Evolutionary conservation across 2,329 filamentous ascomycete species (phyloP).

Genomic region (Pyrenophora graminea): DNA sequence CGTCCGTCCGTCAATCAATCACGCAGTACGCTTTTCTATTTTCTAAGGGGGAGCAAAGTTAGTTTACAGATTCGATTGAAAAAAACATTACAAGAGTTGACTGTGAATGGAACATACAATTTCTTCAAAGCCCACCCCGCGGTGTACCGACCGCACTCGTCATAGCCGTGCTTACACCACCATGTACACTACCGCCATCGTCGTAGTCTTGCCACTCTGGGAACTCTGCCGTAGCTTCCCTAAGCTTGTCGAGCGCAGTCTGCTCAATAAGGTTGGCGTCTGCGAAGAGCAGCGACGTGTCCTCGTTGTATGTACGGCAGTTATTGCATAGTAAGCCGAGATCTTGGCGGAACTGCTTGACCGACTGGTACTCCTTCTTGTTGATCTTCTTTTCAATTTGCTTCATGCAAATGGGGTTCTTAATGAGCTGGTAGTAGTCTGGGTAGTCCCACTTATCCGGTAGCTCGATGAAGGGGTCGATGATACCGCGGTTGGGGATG

Average conservation of each 20-base stretch:
- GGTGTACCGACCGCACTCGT: conserved; percentile 42
- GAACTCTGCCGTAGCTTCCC: conserved; percentile 58
- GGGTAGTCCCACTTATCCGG: conserved; percentile 88
- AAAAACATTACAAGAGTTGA: too few relatives aligned
- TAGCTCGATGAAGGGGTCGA: conserved; percentile 90
- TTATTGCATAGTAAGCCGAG: conserved; percentile 85
- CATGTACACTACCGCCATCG: conserved; percentile 54
- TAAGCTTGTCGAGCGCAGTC: conserved; percentile 58
- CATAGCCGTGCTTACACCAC: conserved; percentile 48
- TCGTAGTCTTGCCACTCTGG: conserved; percentile 64
- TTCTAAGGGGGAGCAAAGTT: neutral
- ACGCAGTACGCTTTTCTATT: neutral
- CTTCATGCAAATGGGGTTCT: conserved; percentile 93
- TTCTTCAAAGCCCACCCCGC: conserved; percentile 23
- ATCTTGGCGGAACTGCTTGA: conserved; percentile 81
- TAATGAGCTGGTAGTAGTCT: conserved; percentile 94
- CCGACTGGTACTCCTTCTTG: conserved; percentile 84
- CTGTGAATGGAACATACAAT: neutral
- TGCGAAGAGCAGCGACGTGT: conserved; percentile 86
- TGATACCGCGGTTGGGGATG: conserved; percentile 74
- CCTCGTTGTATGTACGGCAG: conserved; percentile 95
- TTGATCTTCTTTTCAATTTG: conserved; percentile 94
- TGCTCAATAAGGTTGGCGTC: conserved; percentile 89
- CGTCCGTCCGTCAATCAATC: neutral
- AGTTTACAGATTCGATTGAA: neutral